Conservation (phyloP, 257 asterid species). For the Petunia axillaris region DNA sequence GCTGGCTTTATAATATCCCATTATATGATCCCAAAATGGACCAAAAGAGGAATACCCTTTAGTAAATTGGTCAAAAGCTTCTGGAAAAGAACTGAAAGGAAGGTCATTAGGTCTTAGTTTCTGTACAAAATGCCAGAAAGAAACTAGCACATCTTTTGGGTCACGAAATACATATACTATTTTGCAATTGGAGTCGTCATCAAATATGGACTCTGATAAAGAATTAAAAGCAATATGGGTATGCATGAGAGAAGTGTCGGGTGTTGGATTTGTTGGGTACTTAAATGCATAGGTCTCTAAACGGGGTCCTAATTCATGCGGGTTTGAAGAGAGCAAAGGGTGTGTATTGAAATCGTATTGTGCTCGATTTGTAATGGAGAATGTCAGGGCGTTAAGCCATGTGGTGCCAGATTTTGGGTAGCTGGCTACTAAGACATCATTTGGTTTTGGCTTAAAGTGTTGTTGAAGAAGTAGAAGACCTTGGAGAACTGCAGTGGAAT, state of each 20-base stretch:
- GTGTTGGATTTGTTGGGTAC: conserved; percentile 32
- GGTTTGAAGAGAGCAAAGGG: conserved; percentile 37
- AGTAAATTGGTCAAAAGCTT: conserved; percentile 42
- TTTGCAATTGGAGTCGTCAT: conserved; percentile 21
- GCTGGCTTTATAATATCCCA: conserved; percentile 47
- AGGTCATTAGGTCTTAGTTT: conserved; percentile 33
- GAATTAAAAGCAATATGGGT: conserved; percentile 34
- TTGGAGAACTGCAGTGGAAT: conserved; percentile 23
- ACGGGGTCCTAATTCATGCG: conserved; percentile 34
- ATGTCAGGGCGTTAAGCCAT: conserved; percentile 41
- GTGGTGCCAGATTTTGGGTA: conserved; percentile 43
- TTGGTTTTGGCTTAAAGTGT: conserved; percentile 29
- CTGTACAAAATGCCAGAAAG: conserved; percentile 52
- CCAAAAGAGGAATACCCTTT: conserved; percentile 48
- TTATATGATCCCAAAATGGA: conserved; percentile 52
- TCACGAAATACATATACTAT: conserved; percentile 35
- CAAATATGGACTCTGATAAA: conserved; percentile 24
- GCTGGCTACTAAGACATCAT: conserved; percentile 30
- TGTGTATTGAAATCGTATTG: background rate
- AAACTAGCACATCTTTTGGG: conserved; percentile 53
- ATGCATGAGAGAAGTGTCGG: conserved; percentile 26
- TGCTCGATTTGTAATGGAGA: conserved; percentile 27
- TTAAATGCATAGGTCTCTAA: conserved; percentile 32
- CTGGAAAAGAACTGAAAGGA: conserved; percentile 36
- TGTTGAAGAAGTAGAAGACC: conserved; percentile 37